Evolutionary conservation across 1,139 yeast species (phyloP).

Genomic region (Kazachstania sp.): DNA sequence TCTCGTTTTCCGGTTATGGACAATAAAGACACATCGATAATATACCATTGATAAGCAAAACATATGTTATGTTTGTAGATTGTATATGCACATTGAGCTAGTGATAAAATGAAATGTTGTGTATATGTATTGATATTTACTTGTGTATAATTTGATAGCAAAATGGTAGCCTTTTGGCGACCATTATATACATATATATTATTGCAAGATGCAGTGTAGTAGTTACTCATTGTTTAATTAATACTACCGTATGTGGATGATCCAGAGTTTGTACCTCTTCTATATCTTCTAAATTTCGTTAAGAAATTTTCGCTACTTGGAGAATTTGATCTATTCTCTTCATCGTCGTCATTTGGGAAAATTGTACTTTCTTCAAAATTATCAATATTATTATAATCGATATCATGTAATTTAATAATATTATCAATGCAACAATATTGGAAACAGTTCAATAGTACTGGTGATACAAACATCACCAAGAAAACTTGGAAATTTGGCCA

Average conservation of each 20-base stretch:
- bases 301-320: background rate
- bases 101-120: no score
- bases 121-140: no score
- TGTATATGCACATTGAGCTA: no score
- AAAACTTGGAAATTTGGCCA: conserved; percentile 78
- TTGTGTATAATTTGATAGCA: no score
- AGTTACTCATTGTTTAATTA: background rate
- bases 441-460: conserved; percentile 71
- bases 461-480: conserved; percentile 77
- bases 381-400: conserved; percentile 17
- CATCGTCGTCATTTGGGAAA: conserved; percentile 4
- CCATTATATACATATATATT: no score
- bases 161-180: no score
- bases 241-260: conserved; percentile 2
- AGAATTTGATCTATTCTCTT: background rate
- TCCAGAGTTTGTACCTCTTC: background rate
- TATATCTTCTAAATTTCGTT: background rate
- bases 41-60: background rate
- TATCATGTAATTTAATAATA: conserved; percentile 57
- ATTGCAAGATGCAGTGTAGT: background rate
- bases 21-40: background rate
- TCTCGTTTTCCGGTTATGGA: no score
- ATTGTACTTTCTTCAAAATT: conserved; percentile 19
- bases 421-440: conserved; percentile 84
- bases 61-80: no score